Percentiles rank a stretch among this genome's conserved stretches.
Conservation (phyloP, 495 filamentous ascomycete genomes). For the Trichoderma erinaceum region DNA sequence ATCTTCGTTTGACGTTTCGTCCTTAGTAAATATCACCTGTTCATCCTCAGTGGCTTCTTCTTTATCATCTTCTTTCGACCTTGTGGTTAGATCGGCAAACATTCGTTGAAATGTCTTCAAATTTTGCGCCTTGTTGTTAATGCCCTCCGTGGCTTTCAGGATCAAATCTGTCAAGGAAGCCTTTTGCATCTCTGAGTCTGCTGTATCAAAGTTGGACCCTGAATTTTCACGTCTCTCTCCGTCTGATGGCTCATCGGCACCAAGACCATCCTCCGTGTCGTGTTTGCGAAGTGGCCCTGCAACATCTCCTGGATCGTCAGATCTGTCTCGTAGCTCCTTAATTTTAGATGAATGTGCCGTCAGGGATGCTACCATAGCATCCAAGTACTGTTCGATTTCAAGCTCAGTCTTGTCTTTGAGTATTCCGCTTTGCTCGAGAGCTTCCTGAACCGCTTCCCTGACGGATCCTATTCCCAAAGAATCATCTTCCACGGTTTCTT, state of each 20-base stretch:
- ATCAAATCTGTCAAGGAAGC: constrained; percentile 25
- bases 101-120: constrained; percentile 4
- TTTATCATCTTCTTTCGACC: constrained; percentile 18
- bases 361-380: constrained; percentile 36
- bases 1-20: constrained; percentile 3
- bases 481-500: constrained; percentile 49
- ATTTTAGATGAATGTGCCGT: constrained; percentile 20
- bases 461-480: constrained; percentile 40
- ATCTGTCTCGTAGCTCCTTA: constrained; percentile 12
- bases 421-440: constrained; percentile 38
- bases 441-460: constrained; percentile 38
- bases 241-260: constrained; percentile 18
- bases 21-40: not conserved
- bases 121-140: constrained; percentile 19
- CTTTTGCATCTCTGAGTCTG: constrained; percentile 23
- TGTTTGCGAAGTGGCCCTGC: constrained; percentile 17
- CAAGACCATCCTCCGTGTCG: not conserved
- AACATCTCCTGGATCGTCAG: constrained; percentile 8
- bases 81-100: constrained; percentile 6
- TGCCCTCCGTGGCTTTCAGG: constrained; percentile 22
- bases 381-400: constrained; percentile 33
- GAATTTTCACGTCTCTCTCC: constrained; percentile 25
- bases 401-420: constrained; percentile 29
- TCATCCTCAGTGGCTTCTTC: not conserved
- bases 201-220: constrained; percentile 24